Percentiles rank a stretch among this genome's conserved stretches.
Conservation (phyloP, 148 eudicot genomes). For the Mesembryanthemum crystallinum region DNA sequence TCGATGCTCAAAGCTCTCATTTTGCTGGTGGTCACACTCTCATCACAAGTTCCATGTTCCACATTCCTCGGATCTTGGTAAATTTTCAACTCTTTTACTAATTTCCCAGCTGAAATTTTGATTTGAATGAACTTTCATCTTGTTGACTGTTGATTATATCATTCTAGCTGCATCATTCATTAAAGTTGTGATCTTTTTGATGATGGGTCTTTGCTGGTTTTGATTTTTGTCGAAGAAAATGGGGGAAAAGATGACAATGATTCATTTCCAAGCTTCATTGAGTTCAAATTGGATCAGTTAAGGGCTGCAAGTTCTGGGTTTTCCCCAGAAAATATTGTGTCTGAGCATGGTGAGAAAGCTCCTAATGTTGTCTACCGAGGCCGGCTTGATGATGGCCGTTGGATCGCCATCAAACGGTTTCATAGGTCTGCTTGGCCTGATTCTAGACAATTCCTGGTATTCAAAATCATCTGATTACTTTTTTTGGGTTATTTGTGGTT, state of each 20-base stretch:
- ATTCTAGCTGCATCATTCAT: not conserved
- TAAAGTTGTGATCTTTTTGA: not conserved
- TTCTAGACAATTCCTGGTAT: conserved; percentile 68
- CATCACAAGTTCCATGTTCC: conserved; percentile 44
- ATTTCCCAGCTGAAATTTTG: not conserved
- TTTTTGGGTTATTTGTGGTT: not conserved
- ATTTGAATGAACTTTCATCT: no score
- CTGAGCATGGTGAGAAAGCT: conserved; percentile 87
- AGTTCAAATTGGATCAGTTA: conserved; percentile 66
- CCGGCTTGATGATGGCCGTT: conserved; percentile 54
- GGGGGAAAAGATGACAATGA: conserved; percentile 46
- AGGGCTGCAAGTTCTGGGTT: conserved; percentile 66
- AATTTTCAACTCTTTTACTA: not conserved
- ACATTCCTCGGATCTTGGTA: conserved; percentile 61
- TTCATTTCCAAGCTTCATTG: conserved; percentile 52
- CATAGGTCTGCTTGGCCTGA: conserved; percentile 92
- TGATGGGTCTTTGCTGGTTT: conserved; percentile 1
- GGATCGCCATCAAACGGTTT: conserved; percentile 76
- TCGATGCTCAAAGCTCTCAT: conserved; percentile 58
- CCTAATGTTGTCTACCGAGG: conserved; percentile 84
- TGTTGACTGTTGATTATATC: not conserved
- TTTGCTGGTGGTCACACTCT: conserved; percentile 54
- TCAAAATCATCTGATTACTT: not conserved
- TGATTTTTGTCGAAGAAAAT: conserved; percentile 33
- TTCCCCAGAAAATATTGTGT: conserved; percentile 63